phyloP scores from a whole-genome alignment of 2,329 filamentous ascomycete species.

The Aspergillus tubingensis region DNA sequence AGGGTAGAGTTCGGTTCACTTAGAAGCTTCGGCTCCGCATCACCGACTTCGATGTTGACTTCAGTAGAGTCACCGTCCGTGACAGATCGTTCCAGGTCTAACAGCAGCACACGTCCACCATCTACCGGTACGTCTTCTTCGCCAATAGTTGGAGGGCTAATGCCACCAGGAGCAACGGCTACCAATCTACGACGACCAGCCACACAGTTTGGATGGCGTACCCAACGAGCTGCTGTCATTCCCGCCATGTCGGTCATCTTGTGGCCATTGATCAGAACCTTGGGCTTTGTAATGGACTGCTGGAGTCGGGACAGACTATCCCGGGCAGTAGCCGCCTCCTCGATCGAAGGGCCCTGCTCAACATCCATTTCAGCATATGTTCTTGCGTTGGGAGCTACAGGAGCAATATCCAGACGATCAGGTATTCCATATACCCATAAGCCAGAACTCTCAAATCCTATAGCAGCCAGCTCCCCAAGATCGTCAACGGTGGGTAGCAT shows the following conservation, averaged over 20 bases:
- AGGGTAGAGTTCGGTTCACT: conserved; percentile 74
- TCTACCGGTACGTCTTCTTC: conserved; percentile 78
- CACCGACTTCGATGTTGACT: conserved; percentile 73
- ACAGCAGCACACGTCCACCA: conserved; percentile 69
- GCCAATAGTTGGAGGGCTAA: conserved; percentile 61
- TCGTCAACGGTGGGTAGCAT: conserved; percentile 70
- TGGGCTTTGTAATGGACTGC: conserved; percentile 51
- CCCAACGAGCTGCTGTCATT: conserved; percentile 71
- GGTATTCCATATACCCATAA: conserved; percentile 81
- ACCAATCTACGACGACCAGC: conserved; percentile 59
- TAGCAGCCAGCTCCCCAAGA: conserved; percentile 69
- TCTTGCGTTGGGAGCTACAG: conserved; percentile 31
- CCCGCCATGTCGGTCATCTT: conserved; percentile 67
- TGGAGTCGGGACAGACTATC: conserved; percentile 34
- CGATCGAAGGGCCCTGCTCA: background rate
- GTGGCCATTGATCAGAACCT: conserved; percentile 68
- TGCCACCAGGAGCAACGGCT: conserved; percentile 71
- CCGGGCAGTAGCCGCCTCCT: conserved; percentile 12
- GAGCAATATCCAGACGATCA: conserved; percentile 64
- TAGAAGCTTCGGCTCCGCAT: conserved; percentile 67
- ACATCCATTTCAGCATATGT: background rate
- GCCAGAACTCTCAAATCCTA: conserved; percentile 71
- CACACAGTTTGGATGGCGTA: conserved; percentile 57
- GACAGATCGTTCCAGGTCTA: conserved; percentile 71
- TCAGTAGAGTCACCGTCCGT: conserved; percentile 59